Evolutionary conservation across 441 rosid genomes (phyloP).

Genomic region (Arabidopsis hybrid): DNA sequence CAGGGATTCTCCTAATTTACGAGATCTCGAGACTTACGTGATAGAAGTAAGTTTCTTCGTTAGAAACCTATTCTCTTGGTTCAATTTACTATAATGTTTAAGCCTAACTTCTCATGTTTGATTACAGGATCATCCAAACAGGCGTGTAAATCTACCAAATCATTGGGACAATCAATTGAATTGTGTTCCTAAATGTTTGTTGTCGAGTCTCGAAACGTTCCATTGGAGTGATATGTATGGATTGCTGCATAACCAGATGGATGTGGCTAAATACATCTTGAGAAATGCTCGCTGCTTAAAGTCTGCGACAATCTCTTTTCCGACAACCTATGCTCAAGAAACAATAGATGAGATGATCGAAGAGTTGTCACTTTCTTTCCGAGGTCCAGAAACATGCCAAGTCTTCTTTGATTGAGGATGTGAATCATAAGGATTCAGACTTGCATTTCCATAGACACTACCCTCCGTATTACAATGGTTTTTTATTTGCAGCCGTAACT

Average conservation of each 20-base stretch:
- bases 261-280: neutral
- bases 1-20: constrained; percentile 6
- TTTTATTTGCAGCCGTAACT: too few species aligned
- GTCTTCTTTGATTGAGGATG: neutral
- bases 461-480: neutral
- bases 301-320: neutral
- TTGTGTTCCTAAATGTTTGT: constrained; percentile 4
- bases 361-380: neutral
- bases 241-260: neutral
- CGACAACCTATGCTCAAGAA: neutral
- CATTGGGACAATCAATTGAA: neutral
- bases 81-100: neutral
- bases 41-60: constrained; percentile 10
- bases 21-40: neutral
- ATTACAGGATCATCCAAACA: neutral
- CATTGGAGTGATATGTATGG: constrained; percentile 1
- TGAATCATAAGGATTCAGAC: neutral
- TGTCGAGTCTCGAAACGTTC: constrained; percentile 19
- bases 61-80: neutral
- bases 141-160: neutral
- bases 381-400: neutral
- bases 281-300: neutral
- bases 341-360: neutral
- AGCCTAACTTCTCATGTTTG: neutral
- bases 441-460: neutral